Evolutionary conservation across 192 early-diverging fungal species (phyloP), one percentile per base, ranked within the genome.

Genomic region (Coemansia javaensis): DNA sequence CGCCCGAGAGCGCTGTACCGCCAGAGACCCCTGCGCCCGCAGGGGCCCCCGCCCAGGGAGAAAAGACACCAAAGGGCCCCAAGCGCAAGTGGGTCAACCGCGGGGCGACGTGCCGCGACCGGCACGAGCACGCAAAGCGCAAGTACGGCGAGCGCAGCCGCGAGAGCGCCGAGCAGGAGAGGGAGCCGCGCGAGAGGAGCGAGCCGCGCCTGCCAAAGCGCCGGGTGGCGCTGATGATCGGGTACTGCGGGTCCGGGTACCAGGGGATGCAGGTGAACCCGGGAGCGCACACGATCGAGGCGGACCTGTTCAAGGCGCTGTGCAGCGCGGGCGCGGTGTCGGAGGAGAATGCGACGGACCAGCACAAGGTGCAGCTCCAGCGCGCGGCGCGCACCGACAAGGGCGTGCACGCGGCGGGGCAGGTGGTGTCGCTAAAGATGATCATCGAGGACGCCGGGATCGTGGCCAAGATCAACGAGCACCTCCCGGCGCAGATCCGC

Each of bases 371-470:
- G 44, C 71, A 83, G 40, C 84, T 97, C 51, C 84, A 84, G 79
- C 77, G 97, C 46, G 85, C 91, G 8, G 97, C 97, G 9, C 81
- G 97, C 25, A 99, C 97, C 1, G 97, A 99, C 59, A 98, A 98
- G 66, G 97, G 97, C 22, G 97, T 99, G 5, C 95, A 98, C 59
- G 94, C 97, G 16, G 90, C 90, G 25, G 95, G 95, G 11, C 94
- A 99, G 43, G 87, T 99, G 3, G 82, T 91, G 9, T 93, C 93
- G 5, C 46, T 89, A 23, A 99, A 99, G 63, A 83, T 99, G 82
- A 84, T 89, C 41, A 63, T 86, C 7, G 86, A 88, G 40, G 79
- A 85, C 28, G 59, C 73, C 8, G 81, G 85, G 23, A 66, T 94
- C 14, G 77, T 97, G 13, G 53, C 70, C 23, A 83, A 81, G 56